Conservation (phyloP, 164 flowering plant species). For the Umbellularia californica region DNA sequence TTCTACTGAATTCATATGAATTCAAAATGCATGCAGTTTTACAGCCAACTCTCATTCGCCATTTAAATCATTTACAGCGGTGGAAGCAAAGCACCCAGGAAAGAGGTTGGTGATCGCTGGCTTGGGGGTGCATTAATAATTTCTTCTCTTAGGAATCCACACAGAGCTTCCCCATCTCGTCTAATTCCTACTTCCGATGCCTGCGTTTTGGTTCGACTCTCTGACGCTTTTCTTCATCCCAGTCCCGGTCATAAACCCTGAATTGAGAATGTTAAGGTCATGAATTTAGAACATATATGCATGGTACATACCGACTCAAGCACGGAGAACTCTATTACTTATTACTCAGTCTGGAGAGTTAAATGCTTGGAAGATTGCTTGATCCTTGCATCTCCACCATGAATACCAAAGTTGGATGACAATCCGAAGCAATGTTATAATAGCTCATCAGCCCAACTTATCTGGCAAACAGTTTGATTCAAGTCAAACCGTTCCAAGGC, state of each 20-base stretch:
- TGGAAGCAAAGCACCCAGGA: too few species aligned
- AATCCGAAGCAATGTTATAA: background rate
- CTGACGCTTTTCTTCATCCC: conserved; percentile 96
- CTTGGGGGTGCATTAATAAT: too few species aligned
- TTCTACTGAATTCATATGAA: too few species aligned
- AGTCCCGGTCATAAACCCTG: conserved; percentile 86
- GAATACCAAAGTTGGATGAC: background rate
- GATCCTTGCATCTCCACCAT: background rate
- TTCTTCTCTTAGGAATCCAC: background rate
- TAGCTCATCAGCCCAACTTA: background rate
- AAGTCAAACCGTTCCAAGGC: too few species aligned
- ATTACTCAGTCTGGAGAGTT: background rate
- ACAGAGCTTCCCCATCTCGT: background rate
- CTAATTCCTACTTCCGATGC: conserved; percentile 41
- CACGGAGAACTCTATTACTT: background rate
- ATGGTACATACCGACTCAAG: background rate
- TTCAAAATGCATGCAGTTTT: too few species aligned
- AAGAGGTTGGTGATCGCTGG: too few species aligned
- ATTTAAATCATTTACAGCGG: too few species aligned
- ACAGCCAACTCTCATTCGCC: too few species aligned
- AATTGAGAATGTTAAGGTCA: conserved; percentile 37
- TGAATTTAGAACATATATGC: background rate
- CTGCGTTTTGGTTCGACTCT: conserved; percentile 87
- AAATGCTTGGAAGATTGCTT: too few species aligned
- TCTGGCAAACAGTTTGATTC: too few species aligned